Percentiles rank a stretch among this genome's conserved stretches.
phyloP scores from a whole-genome alignment of 169 alveolate species.

The Plasmodium falciparum region DNA sequence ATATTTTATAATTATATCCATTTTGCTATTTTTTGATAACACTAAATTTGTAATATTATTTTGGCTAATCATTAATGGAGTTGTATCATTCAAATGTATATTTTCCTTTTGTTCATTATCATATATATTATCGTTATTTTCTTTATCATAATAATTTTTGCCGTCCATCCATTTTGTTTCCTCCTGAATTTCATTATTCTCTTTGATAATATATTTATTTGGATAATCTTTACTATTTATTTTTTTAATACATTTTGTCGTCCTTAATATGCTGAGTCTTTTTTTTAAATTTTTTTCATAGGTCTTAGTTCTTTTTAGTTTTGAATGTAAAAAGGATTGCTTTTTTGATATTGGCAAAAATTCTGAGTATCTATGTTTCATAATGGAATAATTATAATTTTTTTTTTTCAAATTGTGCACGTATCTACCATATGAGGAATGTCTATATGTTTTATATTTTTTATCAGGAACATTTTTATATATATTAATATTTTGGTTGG shows the following conservation, averaged over 20 bases:
- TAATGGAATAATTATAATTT: neutral
- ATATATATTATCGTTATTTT: neutral
- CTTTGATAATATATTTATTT: neutral
- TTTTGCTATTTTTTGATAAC: conserved; percentile 39
- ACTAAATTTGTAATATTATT: conserved; percentile 5
- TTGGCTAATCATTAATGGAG: conserved; percentile 3
- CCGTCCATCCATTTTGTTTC: neutral
- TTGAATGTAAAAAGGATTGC: neutral
- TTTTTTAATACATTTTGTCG: conserved; percentile 31
- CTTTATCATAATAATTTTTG: neutral
- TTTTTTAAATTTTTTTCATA: conserved; percentile 40
- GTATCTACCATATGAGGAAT: neutral
- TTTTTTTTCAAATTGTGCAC: neutral
- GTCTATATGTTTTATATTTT: neutral
- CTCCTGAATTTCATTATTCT: neutral
- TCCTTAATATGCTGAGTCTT: conserved; percentile 45
- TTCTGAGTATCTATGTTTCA: conserved; percentile 51
- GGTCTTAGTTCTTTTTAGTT: conserved; percentile 18
- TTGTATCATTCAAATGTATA: neutral
- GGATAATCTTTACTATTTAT: neutral
- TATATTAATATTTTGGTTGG: too few relatives aligned
- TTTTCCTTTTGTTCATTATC: neutral
- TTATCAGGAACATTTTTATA: neutral
- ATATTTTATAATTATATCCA: conserved; percentile 43
- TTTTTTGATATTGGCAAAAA: neutral